These are phyloP conservation scores for Umbilicus rupestris DNA, from an alignment of 164 flowering plant genomes.

Conservation along the genomic window DNA sequence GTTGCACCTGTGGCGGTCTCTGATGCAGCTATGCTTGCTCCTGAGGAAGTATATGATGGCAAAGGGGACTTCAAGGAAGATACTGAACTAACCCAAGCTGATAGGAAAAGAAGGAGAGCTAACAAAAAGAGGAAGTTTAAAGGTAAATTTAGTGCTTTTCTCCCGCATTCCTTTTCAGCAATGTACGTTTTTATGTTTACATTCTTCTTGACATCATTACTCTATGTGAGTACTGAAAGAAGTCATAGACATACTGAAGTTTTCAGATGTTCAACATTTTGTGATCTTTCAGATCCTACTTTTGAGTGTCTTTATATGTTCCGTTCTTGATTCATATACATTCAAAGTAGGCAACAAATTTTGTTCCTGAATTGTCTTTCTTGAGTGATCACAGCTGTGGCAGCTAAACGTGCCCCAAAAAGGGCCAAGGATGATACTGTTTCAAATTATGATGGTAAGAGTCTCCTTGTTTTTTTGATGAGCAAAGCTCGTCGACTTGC, in stretches of 20 bases:
- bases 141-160: slow-evolving; percentile 26
- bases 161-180: background rate
- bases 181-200: background rate
- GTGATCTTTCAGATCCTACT: no score
- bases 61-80: slow-evolving; percentile 89
- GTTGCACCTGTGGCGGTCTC: slow-evolving; percentile 89
- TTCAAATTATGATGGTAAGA: background rate
- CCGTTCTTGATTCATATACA: background rate
- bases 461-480: background rate
- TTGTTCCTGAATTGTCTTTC: background rate
- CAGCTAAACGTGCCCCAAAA: background rate
- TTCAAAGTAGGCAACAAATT: no score
- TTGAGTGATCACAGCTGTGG: background rate
- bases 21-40: slow-evolving; percentile 97
- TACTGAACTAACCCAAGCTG: slow-evolving; percentile 72
- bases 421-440: background rate
- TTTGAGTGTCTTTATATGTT: background rate
- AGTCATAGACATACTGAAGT: background rate
- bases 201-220: background rate
- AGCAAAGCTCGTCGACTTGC: background rate
- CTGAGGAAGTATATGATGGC: slow-evolving; percentile 91
- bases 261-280: no score
- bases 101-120: slow-evolving; percentile 81
- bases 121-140: slow-evolving; percentile 78
- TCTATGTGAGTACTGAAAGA: background rate